Evolutionary conservation across 305 asterid genomes (phyloP), one percentile per base, ranked within the genome.

Genomic region (Fraxinus sp.): DNA sequence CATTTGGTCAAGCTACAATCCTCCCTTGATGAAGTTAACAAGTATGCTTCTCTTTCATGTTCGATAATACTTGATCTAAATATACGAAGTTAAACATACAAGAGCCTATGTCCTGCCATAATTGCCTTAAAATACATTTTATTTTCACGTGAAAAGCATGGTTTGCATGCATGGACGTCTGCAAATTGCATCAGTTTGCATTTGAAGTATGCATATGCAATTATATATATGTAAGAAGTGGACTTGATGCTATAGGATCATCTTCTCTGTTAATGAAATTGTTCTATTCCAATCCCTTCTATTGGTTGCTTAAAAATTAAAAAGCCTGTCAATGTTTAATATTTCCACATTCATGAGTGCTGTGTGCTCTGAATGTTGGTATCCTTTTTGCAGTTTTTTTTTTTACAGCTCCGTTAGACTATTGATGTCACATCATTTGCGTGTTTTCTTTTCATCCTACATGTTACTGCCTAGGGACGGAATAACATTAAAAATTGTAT

Each of bases 1-100:
- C 84, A 90, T 88, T 91, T 96, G 91, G 98, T 96, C 82, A 90
- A 94, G 88, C 90, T 96, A 90, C 98, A 94, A 81, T 93, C 95
- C n/a, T 83, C 90, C 86, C 92, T 94, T 44, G 81, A 87, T 87
- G 98, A 96, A 89, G 97, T 94, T 82, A 96, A 94, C 89, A 86
- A 87, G 99, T 96, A 89, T 87, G 86, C 35, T 77, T 76, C 20
- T 81, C 73, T 13, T 83, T 62, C 37, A 24, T 41, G 36, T 78
- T 76, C 8, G 33, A 5, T 26, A 35, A 49, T 33, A 32, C 14
- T 73, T 52, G 46, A 71, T 78, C 52, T 13, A 77, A 79, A 74
- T 83, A 20, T 37, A 55, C 13, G 55, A 46, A 78, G 59, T 80
- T 70, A 68, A 37, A 79, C 59, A 78, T 76, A 1, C 14, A 57